phyloP scores from a whole-genome alignment of 1,284 basidiomycete species.

The Leccinum angustisporum region DNA sequence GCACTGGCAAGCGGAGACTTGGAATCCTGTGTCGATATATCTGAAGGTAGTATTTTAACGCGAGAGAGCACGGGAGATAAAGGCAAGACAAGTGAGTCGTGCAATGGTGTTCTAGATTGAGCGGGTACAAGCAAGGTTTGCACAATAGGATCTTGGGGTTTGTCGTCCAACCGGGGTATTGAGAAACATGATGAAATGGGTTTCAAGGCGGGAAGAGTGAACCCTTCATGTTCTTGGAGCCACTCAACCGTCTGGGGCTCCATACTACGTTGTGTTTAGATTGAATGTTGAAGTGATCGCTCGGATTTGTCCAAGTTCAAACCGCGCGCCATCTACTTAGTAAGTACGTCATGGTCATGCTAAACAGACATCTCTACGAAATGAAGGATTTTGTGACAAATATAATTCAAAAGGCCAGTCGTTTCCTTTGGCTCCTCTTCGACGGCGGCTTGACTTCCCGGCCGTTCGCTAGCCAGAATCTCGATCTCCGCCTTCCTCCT shows the following conservation, averaged over 20 bases:
- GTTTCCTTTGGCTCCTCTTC: slow-evolving; percentile 14
- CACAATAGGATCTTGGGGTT: slow-evolving; percentile 76
- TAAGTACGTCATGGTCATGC: not conserved
- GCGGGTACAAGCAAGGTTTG: slow-evolving; percentile 44
- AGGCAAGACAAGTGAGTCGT: not conserved
- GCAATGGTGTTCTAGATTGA: not conserved
- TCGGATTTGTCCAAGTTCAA: too few relatives aligned
- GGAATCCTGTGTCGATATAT: not conserved
- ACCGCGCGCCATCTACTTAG: too few relatives aligned
- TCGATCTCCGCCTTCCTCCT: slow-evolving; percentile 90
- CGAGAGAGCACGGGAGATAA: not conserved
- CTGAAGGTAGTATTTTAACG: not conserved
- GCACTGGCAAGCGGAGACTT: not conserved
- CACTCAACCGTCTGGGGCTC: slow-evolving; percentile 10
- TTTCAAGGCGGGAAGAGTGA: slow-evolving; percentile 32
- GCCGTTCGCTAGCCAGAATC: slow-evolving; percentile 45
- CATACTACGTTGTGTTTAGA: not conserved
- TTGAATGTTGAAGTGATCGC: not conserved
- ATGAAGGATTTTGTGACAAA: slow-evolving; percentile 29
- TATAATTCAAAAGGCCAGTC: slow-evolving; percentile 27
- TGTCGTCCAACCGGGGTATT: slow-evolving; percentile 57
- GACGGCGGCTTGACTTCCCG: not conserved
- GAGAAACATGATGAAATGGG: slow-evolving; percentile 50
- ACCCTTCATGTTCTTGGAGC: slow-evolving; percentile 19
- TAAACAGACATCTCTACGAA: slow-evolving; percentile 29